Evolutionary conservation across 2,329 filamentous ascomycete genomes (phyloP), one percentile per base, ranked within the genome.

Genomic region (Claviceps lovelessii): DNA sequence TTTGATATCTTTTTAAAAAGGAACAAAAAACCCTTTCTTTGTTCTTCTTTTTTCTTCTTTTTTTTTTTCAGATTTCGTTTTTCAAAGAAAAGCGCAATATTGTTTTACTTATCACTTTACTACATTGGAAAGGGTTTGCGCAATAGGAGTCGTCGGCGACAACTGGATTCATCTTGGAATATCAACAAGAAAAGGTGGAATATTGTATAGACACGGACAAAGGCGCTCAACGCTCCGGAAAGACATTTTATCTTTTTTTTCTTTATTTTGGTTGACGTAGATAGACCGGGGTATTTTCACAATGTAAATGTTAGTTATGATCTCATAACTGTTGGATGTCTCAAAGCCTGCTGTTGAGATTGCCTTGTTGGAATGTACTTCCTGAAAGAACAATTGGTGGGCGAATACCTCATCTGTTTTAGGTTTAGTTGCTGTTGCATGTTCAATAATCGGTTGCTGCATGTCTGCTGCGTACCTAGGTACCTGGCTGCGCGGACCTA

Each of bases 171-270:
- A 56, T 53, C 55, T 51, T 48, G 55, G 41, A 44, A 47, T 49
- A 48, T 7, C 28, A 46, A 23, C 28, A 44, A 15, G 37, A 17
- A 17, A 23, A 53, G 47, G 39, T 29, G 37, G 44, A 41, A 13
- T 35, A 50, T 55, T n/a, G 13, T 53, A 39, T 48, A 51, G 49
- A 58, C 39, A 47, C 19, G 19, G 3, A 41, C 15, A 51, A 33
- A 53, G 54, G 54, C 33, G 54, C 55, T 61, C 59, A 58, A 58
- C 59, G 55, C 55, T 60, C 54, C 52, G 49, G 55, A 52, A 29
- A 35, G 46, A 49, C n/a, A 5, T 44, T 19, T 8, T 15, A n/a
- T n/a, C 3, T 23, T 2, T 23, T 23, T 23, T 2, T 2, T 23
- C 23, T 23, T 23, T 23, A 23, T 33, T 10, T n/a, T 52, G 15